Percentiles rank a stretch among this genome's conserved stretches.
These are phyloP conservation scores for Canavalia gladiata DNA, from an alignment of 306 rosid genomes.

Conservation along the genomic window DNA sequence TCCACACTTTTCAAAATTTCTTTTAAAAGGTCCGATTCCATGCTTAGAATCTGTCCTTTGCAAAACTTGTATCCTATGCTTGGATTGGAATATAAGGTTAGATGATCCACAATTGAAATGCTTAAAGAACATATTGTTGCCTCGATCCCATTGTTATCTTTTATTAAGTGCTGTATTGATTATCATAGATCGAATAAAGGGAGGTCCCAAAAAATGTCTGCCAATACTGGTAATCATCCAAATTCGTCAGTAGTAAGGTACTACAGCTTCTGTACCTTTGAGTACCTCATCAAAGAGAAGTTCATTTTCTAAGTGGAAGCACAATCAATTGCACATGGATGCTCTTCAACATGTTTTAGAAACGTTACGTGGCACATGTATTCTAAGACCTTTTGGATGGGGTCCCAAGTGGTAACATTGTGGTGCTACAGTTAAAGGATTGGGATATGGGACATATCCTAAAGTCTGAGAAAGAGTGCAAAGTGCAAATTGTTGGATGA, in stretches of 20 bases:
- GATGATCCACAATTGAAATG: conserved; percentile 44
- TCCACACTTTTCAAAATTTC: conserved; percentile 37
- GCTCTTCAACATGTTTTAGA: conserved; percentile 24
- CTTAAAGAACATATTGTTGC: conserved; percentile 25
- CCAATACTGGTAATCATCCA: conserved; percentile 24
- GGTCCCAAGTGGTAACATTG: conserved; percentile 29
- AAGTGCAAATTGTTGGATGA: conserved; percentile 56
- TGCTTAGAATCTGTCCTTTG: conserved; percentile 44
- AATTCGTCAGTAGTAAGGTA: conserved; percentile 35
- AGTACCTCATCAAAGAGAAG: conserved; percentile 29
- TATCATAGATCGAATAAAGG: conserved; percentile 45
- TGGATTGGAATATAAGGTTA: conserved; percentile 33
- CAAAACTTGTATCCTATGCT: conserved; percentile 22
- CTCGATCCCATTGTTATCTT: conserved; percentile 38
- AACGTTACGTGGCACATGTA: conserved; percentile 50
- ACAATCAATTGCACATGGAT: conserved; percentile 25
- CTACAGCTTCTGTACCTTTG: conserved; percentile 39
- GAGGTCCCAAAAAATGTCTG: background rate
- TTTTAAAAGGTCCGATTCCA: conserved; percentile 34
- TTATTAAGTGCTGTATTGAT: conserved; percentile 21
- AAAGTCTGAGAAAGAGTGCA: conserved; percentile 42
- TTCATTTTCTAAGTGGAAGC: conserved; percentile 11
- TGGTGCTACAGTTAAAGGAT: conserved; percentile 52
- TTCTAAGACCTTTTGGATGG: conserved; percentile 37
- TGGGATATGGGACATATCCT: conserved; percentile 58